Evolutionary conservation across 257 asterid genomes (phyloP), one percentile per base, ranked within the genome.

Genomic region (Eustoma russellianum): DNA sequence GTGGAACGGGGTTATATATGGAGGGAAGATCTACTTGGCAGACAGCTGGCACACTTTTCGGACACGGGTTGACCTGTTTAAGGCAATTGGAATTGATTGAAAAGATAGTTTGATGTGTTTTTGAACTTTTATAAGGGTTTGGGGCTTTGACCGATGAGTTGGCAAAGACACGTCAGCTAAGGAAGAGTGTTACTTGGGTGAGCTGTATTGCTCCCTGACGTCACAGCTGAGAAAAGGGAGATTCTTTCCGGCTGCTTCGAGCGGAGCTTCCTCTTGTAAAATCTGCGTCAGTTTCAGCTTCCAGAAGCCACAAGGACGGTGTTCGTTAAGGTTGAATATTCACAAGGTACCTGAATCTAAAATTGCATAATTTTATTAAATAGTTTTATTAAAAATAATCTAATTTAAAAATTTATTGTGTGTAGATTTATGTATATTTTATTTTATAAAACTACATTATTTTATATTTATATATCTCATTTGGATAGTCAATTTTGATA

Each of bases 21-120:
- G 49, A 41, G 51, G 12, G 14, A 43, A 33, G 5, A 40, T 14
- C 40, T 17, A 14, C 16, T 18, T 17, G 53, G n/a, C 5, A 35
- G 75, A 46, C 85, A 76, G 82, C 77, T 76, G 75, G 68, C 0
- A 81, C 91, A 16, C 91, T 33, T 33, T 0, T 30, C 5, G 9
- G 0, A 80, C 92, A 75, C 94, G 91, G 84, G 41, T 34, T 60
- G 3, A 41, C 17, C 17, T n/a, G 56, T 19, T 11, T 24, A 16
- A 46, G 33, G 12, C 7, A 13, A 5, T 40, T 9, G 1, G 0
- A 14, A 3, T 53, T 13, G 14, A n/a, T n/a, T 46, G 19, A 4
- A 7, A 9, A 33, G 24, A 17, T 8, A n/a, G 17, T 47, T n/a
- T 47, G 9, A 60, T 51, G 24, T 38, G 58, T 87, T 74, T 82